Percentiles rank a stretch among this genome's conserved stretches.
Conservation (phyloP, 768 basidiomycete species). For the Podaxis pistillaris region DNA sequence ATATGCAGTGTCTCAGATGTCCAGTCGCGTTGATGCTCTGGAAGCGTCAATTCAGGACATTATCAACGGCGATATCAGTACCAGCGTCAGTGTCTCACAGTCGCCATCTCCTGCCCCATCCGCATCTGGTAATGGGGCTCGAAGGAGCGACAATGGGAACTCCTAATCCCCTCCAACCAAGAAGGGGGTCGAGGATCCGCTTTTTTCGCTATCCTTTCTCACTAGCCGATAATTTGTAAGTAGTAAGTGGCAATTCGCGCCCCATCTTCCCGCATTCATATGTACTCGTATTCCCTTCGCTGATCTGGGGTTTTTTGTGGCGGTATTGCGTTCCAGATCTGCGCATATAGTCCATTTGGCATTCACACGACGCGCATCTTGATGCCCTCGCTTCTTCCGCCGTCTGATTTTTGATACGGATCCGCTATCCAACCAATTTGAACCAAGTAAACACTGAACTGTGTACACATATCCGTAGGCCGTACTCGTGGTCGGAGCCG, state of each 20-base stretch:
- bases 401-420: background rate
- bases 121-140: conserved; percentile 30
- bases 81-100: conserved; percentile 39
- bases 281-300: background rate
- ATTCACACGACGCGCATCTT: background rate
- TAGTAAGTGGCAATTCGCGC: background rate
- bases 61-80: conserved; percentile 65
- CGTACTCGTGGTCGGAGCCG: background rate
- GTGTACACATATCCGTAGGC: background rate
- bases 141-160: conserved; percentile 40
- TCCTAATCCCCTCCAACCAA: conserved; percentile 16
- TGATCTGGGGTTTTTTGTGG: background rate
- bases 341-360: background rate
- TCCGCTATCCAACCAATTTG: background rate
- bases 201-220: background rate
- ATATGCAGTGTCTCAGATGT: conserved; percentile 85
- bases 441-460: background rate
- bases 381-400: background rate
- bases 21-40: conserved; percentile 82
- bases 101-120: conserved; percentile 53
- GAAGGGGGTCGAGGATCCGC: background rate
- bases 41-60: conserved; percentile 92
- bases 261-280: background rate
- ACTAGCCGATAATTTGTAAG: background rate
- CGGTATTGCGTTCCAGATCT: background rate